Evolutionary conservation across 83 land plant species (phyloP), one percentile per base, ranked within the genome.

Genomic region (Picea mariana): DNA sequence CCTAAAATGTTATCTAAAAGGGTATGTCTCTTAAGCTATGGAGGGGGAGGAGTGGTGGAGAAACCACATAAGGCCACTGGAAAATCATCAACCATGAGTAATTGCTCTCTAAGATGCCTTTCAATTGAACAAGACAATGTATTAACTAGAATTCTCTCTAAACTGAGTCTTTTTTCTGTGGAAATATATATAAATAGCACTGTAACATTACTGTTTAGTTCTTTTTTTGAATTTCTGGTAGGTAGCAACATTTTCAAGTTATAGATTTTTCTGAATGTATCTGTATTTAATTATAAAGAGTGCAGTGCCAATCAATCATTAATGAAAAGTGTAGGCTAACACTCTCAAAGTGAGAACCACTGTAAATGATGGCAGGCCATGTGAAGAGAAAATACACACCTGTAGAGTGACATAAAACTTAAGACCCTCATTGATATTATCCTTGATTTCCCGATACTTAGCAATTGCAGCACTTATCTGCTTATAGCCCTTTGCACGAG

Each of bases 341-440:
- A 71, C 49, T 42, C 52, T 20, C 8, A 26, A 59, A 17, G 58
- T 52, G 12, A 52, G 58, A 12, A 52, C 58, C 15, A 52, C 2
- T 52, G 58, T 52, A 52, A 52, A 11, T 52, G 58, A 52, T 11
- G 13, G 13, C 58, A 52, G 58, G 11, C 62, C 64, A 52, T 23
- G 38, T 49, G 42, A 72, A 31, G 27, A 52, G 42, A 58, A 82
- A 52, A 72, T 52, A 64, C 85, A 24, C 78, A 94, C 99, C 99
- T 98, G 99, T 71, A 98, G 92, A 42, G 99, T 96, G n/a, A 96
- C 91, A 83, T 98, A 98, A 80, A 98, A 98, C 80, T 96, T 94
- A 81, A 97, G 67, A 23, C 99, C 99, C 78, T 96, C 99, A 62
- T 94, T 97, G 86, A 97, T 97, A 77, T 97, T 97, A 26, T 94